These are phyloP conservation scores for California macrophylla DNA, from an alignment of 441 rosid genomes.

Conservation along the genomic window DNA sequence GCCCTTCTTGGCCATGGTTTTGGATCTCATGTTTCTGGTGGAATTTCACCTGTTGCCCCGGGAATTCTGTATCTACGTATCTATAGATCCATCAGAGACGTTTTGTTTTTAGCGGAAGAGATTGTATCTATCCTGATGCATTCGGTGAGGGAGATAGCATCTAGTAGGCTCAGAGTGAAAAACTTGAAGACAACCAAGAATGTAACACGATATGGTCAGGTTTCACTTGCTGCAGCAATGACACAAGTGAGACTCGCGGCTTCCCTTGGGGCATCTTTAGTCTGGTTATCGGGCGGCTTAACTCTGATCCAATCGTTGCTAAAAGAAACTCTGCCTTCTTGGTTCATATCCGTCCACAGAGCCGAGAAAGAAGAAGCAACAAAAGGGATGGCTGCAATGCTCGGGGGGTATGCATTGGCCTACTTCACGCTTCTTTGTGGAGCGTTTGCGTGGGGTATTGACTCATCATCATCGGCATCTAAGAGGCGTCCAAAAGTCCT, in stretches of 20 bases:
- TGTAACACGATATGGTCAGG: constrained; percentile 45
- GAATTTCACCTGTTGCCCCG: constrained; percentile 67
- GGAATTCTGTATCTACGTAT: constrained; percentile 65
- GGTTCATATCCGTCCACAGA: constrained; percentile 57
- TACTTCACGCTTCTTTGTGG: constrained; percentile 53
- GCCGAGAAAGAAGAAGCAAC: constrained; percentile 39
- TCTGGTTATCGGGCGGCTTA: constrained; percentile 60
- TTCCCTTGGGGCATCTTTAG: constrained; percentile 56
- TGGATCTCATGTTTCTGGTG: constrained; percentile 63
- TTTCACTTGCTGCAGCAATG: constrained; percentile 54
- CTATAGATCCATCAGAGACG: constrained; percentile 53
- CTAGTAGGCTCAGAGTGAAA: constrained; percentile 34
- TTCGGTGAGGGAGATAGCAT: constrained; percentile 50
- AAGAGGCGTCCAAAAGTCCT: constrained; percentile 50
- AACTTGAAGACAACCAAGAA: constrained; percentile 39
- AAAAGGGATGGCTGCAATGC: constrained; percentile 47
- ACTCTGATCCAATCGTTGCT: constrained; percentile 50
- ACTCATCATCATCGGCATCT: constrained; percentile 48
- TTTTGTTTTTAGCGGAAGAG: constrained; percentile 46
- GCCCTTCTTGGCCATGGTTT: constrained; percentile 79
- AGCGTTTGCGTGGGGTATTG: constrained; percentile 64
- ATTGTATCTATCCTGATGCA: constrained; percentile 55
- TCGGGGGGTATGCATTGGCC: constrained; percentile 60
- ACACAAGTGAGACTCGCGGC: constrained; percentile 56
- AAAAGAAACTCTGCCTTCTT: constrained; percentile 60